phyloP scores from a whole-genome alignment of 345 rosid genomes.

The Citrus unshiu region DNA sequence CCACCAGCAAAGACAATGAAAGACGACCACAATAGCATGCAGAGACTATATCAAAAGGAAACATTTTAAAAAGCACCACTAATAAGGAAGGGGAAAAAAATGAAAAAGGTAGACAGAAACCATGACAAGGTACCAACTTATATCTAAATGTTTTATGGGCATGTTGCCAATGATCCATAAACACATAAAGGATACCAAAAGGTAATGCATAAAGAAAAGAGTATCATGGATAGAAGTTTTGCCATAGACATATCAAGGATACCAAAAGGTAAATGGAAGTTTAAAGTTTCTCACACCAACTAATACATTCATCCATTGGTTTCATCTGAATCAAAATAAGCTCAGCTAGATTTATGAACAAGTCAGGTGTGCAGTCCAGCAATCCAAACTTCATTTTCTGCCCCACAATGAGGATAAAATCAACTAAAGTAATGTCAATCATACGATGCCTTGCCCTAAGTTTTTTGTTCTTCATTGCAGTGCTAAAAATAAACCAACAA shows the following conservation, averaged over 20 bases:
- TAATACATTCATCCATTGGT: background rate
- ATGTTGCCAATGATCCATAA: background rate
- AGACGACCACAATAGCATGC: slow-evolving; percentile 34
- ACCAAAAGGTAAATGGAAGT: background rate
- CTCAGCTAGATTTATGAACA: background rate
- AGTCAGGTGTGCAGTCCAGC: background rate
- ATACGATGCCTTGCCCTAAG: background rate
- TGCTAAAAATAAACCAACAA: background rate
- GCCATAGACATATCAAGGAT: background rate
- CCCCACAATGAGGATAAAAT: slow-evolving; percentile 2
- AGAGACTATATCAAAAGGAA: slow-evolving; percentile 15
- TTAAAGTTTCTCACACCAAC: background rate
- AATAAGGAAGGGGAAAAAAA: background rate
- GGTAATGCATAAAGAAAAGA: background rate
- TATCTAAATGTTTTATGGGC: slow-evolving; percentile 4
- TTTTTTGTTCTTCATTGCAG: background rate
- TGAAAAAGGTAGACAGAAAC: background rate
- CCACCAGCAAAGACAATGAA: slow-evolving; percentile 22
- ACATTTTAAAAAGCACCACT: slow-evolving; percentile 21
- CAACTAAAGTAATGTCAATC: background rate
- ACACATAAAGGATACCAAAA: background rate
- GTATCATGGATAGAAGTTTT: background rate
- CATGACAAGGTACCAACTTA: background rate
- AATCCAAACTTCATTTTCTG: background rate
- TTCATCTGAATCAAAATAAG: slow-evolving; percentile 1